A percentile compares a stretch with the other conserved stretches of the same genome.
These are phyloP conservation scores for Ciborinia camelliae DNA, from an alignment of 2,329 filamentous ascomycete species.

Conservation along the genomic window DNA sequence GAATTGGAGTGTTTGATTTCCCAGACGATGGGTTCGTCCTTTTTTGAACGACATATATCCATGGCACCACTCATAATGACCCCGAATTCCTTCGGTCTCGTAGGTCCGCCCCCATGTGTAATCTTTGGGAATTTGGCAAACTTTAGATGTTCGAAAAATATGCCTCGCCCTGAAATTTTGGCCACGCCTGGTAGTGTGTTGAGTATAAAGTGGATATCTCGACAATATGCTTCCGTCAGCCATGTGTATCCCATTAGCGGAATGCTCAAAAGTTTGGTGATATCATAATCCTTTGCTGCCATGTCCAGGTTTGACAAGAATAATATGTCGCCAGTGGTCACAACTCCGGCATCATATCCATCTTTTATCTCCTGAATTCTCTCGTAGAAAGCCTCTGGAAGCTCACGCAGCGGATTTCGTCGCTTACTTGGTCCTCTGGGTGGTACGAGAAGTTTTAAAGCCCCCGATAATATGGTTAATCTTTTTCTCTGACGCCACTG, in stretches of 20 bases:
- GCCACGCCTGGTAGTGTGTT: not conserved
- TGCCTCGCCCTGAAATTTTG: not conserved
- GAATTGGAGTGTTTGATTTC: constrained; percentile 14
- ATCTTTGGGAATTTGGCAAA: not conserved
- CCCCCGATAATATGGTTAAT: not conserved
- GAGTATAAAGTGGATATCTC: not conserved
- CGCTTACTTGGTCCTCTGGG: not conserved
- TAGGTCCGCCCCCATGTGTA: constrained; percentile 4
- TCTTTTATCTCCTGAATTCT: not conserved
- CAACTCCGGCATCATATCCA: not conserved
- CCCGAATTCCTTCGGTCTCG: not conserved
- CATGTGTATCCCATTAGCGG: not conserved
- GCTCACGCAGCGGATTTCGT: not conserved
- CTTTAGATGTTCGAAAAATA: not conserved
- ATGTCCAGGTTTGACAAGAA: constrained; percentile 2
- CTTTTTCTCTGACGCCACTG: not conserved
- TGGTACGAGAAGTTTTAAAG: not conserved
- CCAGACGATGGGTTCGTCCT: not conserved
- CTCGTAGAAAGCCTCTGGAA: not conserved
- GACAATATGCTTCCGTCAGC: not conserved
- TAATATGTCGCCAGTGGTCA: constrained; percentile 1
- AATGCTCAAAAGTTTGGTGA: constrained; percentile 6
- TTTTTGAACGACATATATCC: constrained; percentile 10
- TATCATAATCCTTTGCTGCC: not conserved
- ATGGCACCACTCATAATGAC: not conserved